Evolutionary conservation across 2,329 filamentous ascomycete genomes (phyloP).

Genomic region (Apiospora sp.): DNA sequence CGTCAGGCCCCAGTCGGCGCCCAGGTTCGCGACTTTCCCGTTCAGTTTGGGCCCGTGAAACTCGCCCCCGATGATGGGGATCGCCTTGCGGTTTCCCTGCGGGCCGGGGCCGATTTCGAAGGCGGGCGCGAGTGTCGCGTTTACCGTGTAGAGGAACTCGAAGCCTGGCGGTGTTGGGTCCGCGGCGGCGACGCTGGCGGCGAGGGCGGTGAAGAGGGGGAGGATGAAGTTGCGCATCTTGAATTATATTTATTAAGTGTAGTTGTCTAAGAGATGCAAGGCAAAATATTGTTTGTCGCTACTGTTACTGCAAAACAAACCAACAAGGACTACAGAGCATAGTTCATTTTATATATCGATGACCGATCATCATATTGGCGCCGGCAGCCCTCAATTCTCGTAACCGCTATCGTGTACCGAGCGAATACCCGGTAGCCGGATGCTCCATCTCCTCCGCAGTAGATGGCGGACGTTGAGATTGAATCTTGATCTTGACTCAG

Average conservation of each 20-base stretch:
- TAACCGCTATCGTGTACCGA: conserved; percentile 9
- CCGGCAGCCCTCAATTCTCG: neutral
- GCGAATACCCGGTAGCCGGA: conserved; percentile 13
- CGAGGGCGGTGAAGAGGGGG: conserved; percentile 16
- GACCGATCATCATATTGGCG: neutral
- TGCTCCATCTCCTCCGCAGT: neutral
- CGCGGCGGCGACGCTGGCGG: conserved; percentile 4
- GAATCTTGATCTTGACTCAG: neutral
- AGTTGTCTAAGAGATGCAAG: neutral
- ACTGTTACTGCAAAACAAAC: neutral
- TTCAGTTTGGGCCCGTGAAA: conserved; percentile 38
- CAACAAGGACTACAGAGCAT: neutral
- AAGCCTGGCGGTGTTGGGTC: conserved; percentile 33
- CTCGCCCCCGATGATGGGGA: conserved; percentile 40
- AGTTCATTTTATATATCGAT: neutral
- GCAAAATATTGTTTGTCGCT: too few species aligned
- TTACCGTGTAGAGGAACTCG: conserved; percentile 40
- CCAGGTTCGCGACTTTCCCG: conserved; percentile 38
- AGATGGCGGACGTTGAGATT: conserved; percentile 2
- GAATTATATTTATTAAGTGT: neutral
- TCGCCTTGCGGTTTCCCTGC: conserved; percentile 34
- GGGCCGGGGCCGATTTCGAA: conserved; percentile 37
- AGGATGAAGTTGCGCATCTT: conserved; percentile 13
- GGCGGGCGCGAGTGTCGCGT: conserved; percentile 36
- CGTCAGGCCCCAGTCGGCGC: conserved; percentile 41